A percentile compares a stretch with the other conserved stretches of the same genome.
phyloP scores from a whole-genome alignment of 2,329 filamentous ascomycete genomes.

The Arthrinium puccinioides region DNA sequence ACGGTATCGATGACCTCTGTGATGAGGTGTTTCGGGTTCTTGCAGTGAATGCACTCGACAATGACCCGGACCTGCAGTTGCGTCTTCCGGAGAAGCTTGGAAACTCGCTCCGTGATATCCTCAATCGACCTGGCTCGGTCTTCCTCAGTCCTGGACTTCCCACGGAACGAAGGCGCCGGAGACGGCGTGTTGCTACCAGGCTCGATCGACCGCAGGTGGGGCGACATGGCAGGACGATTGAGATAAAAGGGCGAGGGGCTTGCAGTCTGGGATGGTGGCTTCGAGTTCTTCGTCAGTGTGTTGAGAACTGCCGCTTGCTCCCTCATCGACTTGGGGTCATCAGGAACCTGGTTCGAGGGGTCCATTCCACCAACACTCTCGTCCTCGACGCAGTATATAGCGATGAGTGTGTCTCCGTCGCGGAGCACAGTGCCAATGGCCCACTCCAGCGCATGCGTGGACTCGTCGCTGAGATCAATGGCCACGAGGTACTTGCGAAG shows the following conservation, averaged over 20 bases:
- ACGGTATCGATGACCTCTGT: conserved; percentile 95
- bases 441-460: conserved; percentile 93
- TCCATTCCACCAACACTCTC: conserved; percentile 56
- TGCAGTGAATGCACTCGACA: conserved; percentile 96
- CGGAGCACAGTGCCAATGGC: conserved; percentile 90
- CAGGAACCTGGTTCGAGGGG: conserved; percentile 46
- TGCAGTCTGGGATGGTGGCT: conserved; percentile 18
- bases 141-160: conserved; percentile 58
- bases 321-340: conserved; percentile 67
- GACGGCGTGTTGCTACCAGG: conserved; percentile 29
- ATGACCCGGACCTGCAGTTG: conserved; percentile 87
- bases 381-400: conserved; percentile 90
- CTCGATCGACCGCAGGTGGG: conserved; percentile 27
- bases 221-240: conserved; percentile 23
- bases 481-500: conserved; percentile 92
- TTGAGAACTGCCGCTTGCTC: conserved; percentile 69
- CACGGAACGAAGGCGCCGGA: conserved; percentile 41
- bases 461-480: conserved; percentile 89
- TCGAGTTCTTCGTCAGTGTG: conserved; percentile 43
- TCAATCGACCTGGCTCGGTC: conserved; percentile 78
- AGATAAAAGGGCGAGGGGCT: conserved; percentile 19
- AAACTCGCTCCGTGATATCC: conserved; percentile 74
- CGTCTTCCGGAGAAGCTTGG: conserved; percentile 84
- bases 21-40: conserved; percentile 92
- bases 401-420: conserved; percentile 88